Evolutionary conservation across 768 basidiomycete genomes (phyloP), one percentile per base, ranked within the genome.

Genomic region (Tulasnella sp.): DNA sequence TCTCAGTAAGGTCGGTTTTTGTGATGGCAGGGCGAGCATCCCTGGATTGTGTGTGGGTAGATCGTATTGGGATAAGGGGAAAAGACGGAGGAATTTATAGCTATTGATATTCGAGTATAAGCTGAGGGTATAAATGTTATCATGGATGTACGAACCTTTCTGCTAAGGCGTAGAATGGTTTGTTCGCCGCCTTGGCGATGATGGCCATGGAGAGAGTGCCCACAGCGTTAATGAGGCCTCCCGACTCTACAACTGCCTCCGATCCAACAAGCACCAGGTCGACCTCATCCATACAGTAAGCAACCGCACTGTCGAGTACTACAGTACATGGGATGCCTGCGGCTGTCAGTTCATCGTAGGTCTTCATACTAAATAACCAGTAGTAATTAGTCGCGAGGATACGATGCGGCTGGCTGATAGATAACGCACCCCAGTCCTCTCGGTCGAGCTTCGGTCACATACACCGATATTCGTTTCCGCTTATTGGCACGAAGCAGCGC

Each of bases 151-250:
- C 69, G 50, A 62, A 86, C 86, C 89, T 92, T 74, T 94, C 92
- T 27, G 92, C 91, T 34, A 93, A 78, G 52, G 90, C 94, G 73
- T 97, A 98, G 71, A 98, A 93, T 3, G 96, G 95, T 70, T 95
- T 96, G 68, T 90, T 88, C 59, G 87, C 81, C 41, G 90, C 86
- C 71, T 91, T 90, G 55, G 96, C 95, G 58, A 97, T 89, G 68
- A 96, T 86, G 3, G 96, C 95, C 66, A 97, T 92, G 73, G 96
- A 92, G 72, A 90, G 93, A 67, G 92, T 92, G 43, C 95, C 95
- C 38, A 98, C 87, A 53, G 87, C 89, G 68, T 93, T 93, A 65
- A 94, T 82, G 62, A 91, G 74, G 3, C 93, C 90, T 45, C 96
- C 96, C 63, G 88, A 92, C 72, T 98, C 96, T 4, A 96, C 95